Conservation (phyloP, 1,139 yeast genomes). For the Wickerhamiella pararugosa region DNA sequence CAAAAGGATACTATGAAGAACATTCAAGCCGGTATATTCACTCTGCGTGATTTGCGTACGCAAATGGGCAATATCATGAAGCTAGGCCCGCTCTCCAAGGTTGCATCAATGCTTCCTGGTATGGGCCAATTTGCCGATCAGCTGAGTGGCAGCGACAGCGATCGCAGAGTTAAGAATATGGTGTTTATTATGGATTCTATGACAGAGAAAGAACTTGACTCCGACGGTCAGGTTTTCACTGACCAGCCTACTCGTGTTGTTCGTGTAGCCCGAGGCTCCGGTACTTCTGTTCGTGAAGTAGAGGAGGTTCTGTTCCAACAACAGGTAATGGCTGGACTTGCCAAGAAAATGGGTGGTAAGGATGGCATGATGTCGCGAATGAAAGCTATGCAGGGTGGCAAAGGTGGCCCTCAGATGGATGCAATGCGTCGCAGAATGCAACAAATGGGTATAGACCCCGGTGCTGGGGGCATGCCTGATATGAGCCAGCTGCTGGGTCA, state of each 20-base stretch:
- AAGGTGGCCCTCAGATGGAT: slow-evolving; percentile 25
- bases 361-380: slow-evolving; percentile 30
- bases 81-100: slow-evolving; percentile 90
- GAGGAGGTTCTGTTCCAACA: slow-evolving; percentile 88
- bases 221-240: slow-evolving; percentile 72
- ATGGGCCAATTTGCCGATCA: slow-evolving; percentile 72
- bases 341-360: slow-evolving; percentile 47
- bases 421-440: slow-evolving; percentile 27
- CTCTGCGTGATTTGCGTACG: slow-evolving; percentile 79
- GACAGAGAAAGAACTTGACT: slow-evolving; percentile 83
- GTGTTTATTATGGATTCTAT: slow-evolving; percentile 89
- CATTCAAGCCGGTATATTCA: slow-evolving; percentile 87
- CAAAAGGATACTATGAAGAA: slow-evolving; percentile 79
- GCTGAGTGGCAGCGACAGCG: slow-evolving; percentile 74
- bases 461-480: slow-evolving; percentile 26
- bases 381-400: slow-evolving; percentile 24
- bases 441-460: slow-evolving; percentile 21
- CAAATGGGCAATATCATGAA: slow-evolving; percentile 92
- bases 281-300: slow-evolving; percentile 83
- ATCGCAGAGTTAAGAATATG: slow-evolving; percentile 70
- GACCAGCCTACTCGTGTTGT: slow-evolving; percentile 75
- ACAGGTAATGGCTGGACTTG: slow-evolving; percentile 91
- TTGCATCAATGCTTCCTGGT: slow-evolving; percentile 91
- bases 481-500: slow-evolving; percentile 19
- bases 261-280: slow-evolving; percentile 92